These are phyloP conservation scores for Crataegus laevigata DNA, from an alignment of 306 rosid species.

Conservation along the genomic window DNA sequence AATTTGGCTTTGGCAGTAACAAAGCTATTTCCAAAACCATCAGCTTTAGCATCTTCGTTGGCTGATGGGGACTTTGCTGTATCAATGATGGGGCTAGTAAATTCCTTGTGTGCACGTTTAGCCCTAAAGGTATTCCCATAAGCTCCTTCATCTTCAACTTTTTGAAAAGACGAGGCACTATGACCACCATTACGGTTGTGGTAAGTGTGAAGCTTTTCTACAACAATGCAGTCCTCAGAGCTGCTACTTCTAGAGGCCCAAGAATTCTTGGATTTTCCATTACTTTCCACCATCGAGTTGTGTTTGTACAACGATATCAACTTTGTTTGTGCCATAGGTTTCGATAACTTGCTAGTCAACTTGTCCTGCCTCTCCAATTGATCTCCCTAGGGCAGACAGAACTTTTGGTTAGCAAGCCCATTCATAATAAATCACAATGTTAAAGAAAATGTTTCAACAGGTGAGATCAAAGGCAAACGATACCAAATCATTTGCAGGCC, in stretches of 20 bases:
- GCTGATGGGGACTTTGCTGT: conserved; percentile 45
- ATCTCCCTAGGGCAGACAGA: conserved; percentile 34
- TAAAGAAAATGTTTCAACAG: not conserved
- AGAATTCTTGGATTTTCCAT: conserved; percentile 27
- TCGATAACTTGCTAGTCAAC: conserved; percentile 25
- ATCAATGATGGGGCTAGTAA: conserved; percentile 41
- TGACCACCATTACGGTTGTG: conserved; percentile 32
- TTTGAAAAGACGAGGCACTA: conserved; percentile 29
- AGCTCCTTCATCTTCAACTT: conserved; percentile 52
- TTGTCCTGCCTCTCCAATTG: conserved; percentile 37
- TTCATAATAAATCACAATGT: not conserved
- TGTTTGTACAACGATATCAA: conserved; percentile 39
- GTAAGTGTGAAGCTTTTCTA: conserved; percentile 41
- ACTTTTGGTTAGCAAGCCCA: not conserved
- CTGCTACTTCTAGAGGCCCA: conserved; percentile 32
- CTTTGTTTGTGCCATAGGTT: conserved; percentile 47
- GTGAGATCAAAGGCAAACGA: conserved; percentile 4
- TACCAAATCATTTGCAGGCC: conserved; percentile 36
- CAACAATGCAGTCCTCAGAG: conserved; percentile 40
- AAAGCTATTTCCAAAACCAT: conserved; percentile 48
- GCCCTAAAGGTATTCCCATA: conserved; percentile 31
- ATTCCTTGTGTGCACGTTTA: conserved; percentile 61
- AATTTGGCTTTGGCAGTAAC: conserved; percentile 66
- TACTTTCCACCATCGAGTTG: conserved; percentile 28
- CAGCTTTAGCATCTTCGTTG: conserved; percentile 48